Base-by-base conservation (phyloP, 2,329 filamentous ascomycete species). In the Elsinoe perseae region DNA sequence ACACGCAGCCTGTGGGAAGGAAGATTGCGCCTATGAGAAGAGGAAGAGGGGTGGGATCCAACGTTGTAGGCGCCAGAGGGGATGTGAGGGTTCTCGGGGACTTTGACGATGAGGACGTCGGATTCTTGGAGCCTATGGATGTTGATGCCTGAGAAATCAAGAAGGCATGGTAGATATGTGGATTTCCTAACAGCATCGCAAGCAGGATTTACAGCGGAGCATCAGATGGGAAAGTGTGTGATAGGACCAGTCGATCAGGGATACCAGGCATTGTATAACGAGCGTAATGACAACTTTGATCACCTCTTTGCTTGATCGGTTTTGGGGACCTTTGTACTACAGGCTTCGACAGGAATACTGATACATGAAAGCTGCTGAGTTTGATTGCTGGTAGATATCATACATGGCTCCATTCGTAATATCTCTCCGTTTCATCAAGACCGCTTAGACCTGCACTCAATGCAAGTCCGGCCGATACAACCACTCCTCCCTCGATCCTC, bases 21-120 rank as follows among this genome's bases (percentile, higher is more conserved):
- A 70, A n/a, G 68, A 70, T 8, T 61, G 63, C 3, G 69, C 70
- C 44, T 63, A 66, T 4, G 64, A 67, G 20, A 63, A 68, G 60
- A 66, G 44, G 64, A 66, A 9, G 61, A 64, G 36, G 55, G 59
- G 4, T 61, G 64, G 12, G 56, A 44, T 27, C 23, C 14, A 20
- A n/a, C 50, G 12, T n/a, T 23, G n/a, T 21, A 7, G 38, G 53
- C 18, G 5, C 21, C 30, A 25, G 27, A 23, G 48, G 48, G 14
- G 56, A 40, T 18, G 28, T 57, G 42, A 32, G n/a, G 43, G 56
- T 56, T 2, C 2, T 38, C 30, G 54, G 28, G 14, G 43, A 56
- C 36, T 50, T 56, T 56, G 54, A 56, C 23, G 54, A 56, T 42
- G 54, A 16, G 28, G 54, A 56, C 23, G 54, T 50, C 12, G 55